A percentile compares a stretch with the other conserved stretches of the same genome.
Evolutionary conservation across 768 basidiomycete species (phyloP).

Genomic region (Chalciporus pseudorubinellus): DNA sequence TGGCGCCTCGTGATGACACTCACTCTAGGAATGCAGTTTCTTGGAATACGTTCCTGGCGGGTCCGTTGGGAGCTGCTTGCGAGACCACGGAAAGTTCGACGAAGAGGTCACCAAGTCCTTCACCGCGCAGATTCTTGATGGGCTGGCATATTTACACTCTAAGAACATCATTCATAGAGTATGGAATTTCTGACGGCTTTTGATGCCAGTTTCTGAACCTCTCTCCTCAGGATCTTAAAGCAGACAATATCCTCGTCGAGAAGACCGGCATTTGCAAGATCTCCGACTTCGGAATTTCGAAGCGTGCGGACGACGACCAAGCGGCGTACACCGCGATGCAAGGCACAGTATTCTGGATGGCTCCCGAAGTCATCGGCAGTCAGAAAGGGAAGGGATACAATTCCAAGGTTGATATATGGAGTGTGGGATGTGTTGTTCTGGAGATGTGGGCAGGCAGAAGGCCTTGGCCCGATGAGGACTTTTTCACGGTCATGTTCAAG

Average conservation of each 20-base stretch:
- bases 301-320: slow-evolving; percentile 84
- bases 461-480: slow-evolving; percentile 91
- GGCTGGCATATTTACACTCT: slow-evolving; percentile 90
- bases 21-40: slow-evolving; percentile 56
- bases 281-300: slow-evolving; percentile 98
- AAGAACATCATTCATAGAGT: slow-evolving; percentile 92
- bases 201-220: slow-evolving; percentile 7
- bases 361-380: slow-evolving; percentile 88
- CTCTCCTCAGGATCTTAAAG: slow-evolving; percentile 79
- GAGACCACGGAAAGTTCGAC: slow-evolving; percentile 89
- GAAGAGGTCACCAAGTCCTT: slow-evolving; percentile 92
- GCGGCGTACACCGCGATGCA: slow-evolving; percentile 90
- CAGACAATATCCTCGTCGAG: slow-evolving; percentile 97
- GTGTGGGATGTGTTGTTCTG: slow-evolving; percentile 94
- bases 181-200: slow-evolving; percentile 18
- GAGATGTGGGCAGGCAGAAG: slow-evolving; percentile 99
- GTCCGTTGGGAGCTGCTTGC: slow-evolving; percentile 85
- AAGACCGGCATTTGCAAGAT: slow-evolving; percentile 93
- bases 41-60: slow-evolving; percentile 99
- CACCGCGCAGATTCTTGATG: slow-evolving; percentile 86
- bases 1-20: background rate
- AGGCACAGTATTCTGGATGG: slow-evolving; percentile 99
- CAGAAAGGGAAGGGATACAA: slow-evolving; percentile 85
- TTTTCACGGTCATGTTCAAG: slow-evolving; percentile 92
- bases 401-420: slow-evolving; percentile 98